phyloP scores from a whole-genome alignment of 257 asterid species.

The Coffea eugenioides region DNA sequence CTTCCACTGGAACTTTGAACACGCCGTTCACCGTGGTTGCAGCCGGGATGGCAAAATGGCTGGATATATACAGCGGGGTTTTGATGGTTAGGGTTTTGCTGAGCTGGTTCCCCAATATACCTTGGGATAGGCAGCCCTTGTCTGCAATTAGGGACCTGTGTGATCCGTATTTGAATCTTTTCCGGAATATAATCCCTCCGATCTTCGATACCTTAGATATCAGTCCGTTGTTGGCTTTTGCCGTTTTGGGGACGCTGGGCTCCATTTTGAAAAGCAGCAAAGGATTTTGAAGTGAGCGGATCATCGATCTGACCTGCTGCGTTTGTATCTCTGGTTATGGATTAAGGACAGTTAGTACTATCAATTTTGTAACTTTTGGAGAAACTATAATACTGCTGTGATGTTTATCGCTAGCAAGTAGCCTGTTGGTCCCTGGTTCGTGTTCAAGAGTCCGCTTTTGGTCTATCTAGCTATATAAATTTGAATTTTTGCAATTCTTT shows the following conservation, averaged over 20 bases:
- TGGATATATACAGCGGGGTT: conserved; percentile 81
- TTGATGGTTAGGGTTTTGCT: conserved; percentile 83
- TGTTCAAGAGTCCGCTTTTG: neutral
- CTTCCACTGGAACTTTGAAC: conserved; percentile 45
- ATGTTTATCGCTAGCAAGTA: neutral
- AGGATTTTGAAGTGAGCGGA: conserved; percentile 33
- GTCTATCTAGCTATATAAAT: neutral
- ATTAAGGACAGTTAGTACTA: too few species aligned
- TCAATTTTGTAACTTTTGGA: neutral
- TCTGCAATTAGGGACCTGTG: conserved; percentile 90
- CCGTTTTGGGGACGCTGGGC: conserved; percentile 75
- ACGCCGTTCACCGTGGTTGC: conserved; percentile 93
- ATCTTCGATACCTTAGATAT: conserved; percentile 74
- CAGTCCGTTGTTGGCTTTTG: conserved; percentile 81
- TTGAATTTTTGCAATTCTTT: neutral
- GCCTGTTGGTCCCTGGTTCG: neutral
- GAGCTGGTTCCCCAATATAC: conserved; percentile 96
- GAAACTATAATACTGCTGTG: neutral
- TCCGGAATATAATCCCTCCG: conserved; percentile 87
- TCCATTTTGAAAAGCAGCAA: conserved; percentile 64
- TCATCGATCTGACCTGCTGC: neutral
- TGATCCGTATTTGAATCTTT: conserved; percentile 89
- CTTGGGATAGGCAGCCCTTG: conserved; percentile 92
- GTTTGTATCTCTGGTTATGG: neutral
- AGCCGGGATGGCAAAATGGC: conserved; percentile 88